phyloP scores from a whole-genome alignment of 495 filamentous ascomycete species.

The Hypoxylon perforatum region DNA sequence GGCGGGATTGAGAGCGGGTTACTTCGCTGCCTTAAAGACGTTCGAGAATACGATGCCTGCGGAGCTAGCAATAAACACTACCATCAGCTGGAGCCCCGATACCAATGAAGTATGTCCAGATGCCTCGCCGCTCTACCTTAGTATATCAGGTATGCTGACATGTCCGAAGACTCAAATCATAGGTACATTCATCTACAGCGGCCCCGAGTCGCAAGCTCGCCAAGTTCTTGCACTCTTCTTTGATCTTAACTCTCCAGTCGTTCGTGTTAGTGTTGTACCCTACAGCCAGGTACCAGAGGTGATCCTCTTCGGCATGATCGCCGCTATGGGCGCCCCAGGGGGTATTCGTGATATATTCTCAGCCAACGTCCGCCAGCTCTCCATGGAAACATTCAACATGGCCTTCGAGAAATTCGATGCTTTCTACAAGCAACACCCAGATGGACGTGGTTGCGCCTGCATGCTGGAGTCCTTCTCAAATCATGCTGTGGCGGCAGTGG shows the following conservation, averaged over 20 bases:
- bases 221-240: conserved; percentile 36
- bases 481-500: conserved; percentile 41
- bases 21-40: no score
- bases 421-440: conserved; percentile 24
- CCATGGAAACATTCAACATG: not conserved
- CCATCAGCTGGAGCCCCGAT: no score
- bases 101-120: no score
- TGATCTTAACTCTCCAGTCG: conserved; percentile 26
- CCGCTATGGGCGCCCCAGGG: not conserved
- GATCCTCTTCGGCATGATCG: not conserved
- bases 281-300: not conserved
- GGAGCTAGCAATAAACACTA: conserved; percentile 13
- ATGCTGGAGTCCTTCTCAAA: conserved; percentile 46
- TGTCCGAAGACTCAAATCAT: conserved; percentile 37
- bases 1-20: no score
- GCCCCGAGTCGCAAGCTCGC: conserved; percentile 32
- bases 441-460: conserved; percentile 12
- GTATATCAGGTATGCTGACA: no score
- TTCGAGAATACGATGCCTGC: conserved; percentile 5
- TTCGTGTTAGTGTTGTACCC: not conserved
- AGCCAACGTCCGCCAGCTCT: not conserved
- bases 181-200: conserved; percentile 37
- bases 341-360: conserved; percentile 20
- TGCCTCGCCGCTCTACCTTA: no score
- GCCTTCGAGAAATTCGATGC: conserved; percentile 32